phyloP scores from a whole-genome alignment of 371 early-diverging fungal genomes.

The Thermomucor indicae-seudaticae region DNA sequence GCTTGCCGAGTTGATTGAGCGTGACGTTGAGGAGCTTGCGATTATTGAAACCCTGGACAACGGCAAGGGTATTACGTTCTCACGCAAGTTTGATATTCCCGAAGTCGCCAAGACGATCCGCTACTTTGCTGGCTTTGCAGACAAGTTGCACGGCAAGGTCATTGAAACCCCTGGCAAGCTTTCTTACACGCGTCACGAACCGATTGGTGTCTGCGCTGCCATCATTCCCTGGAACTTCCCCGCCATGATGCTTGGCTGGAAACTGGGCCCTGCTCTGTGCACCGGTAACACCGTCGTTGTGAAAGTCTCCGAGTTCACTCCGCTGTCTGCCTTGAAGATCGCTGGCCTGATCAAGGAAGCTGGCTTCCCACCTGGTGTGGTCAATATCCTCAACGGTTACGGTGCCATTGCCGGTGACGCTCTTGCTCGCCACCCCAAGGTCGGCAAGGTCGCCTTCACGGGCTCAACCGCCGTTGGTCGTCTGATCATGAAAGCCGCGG shows the following conservation, averaged over 20 bases:
- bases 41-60: constrained; percentile 45
- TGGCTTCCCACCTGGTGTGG: constrained; percentile 59
- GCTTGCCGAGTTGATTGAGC: constrained; percentile 41
- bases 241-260: constrained; percentile 73
- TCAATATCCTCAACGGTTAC: constrained; percentile 64
- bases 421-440: constrained; percentile 30
- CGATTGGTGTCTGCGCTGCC: constrained; percentile 76
- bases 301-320: constrained; percentile 83
- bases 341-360: constrained; percentile 48
- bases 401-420: constrained; percentile 34
- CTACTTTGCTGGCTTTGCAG: constrained; percentile 82
- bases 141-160: constrained; percentile 64
- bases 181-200: constrained; percentile 73
- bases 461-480: constrained; percentile 57
- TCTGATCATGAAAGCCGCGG: constrained; percentile 45
- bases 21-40: constrained; percentile 37
- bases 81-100: constrained; percentile 52
- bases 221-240: constrained; percentile 90
- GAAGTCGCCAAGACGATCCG: constrained; percentile 49
- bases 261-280: constrained; percentile 83
- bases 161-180: constrained; percentile 41
- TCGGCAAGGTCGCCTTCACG: constrained; percentile 62
- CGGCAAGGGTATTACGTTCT: constrained; percentile 43
- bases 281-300: constrained; percentile 81
- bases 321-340: constrained; percentile 46